Percentiles rank a stretch among this genome's conserved stretches.
These are phyloP conservation scores for Tetracladium marchalianum DNA, from an alignment of 495 filamentous ascomycete species.

Conservation along the genomic window DNA sequence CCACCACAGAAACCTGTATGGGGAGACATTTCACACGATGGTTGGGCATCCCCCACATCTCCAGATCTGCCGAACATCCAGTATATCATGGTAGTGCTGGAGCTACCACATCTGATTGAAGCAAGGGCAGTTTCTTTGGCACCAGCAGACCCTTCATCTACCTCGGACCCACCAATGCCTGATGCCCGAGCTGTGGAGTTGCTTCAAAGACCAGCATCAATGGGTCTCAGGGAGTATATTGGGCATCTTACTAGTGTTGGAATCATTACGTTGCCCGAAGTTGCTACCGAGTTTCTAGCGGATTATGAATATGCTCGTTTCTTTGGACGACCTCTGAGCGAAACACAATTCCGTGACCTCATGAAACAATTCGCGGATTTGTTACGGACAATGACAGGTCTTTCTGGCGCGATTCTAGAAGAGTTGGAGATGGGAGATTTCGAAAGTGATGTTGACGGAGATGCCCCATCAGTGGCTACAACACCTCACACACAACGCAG, in stretches of 20 bases:
- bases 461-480: constrained; percentile 31
- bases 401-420: constrained; percentile 34
- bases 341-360: constrained; percentile 63
- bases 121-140: constrained; percentile 82
- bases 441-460: constrained; percentile 34
- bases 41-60: constrained; percentile 75
- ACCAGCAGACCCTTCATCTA: constrained; percentile 45
- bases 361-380: constrained; percentile 86
- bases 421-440: constrained; percentile 26
- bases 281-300: constrained; percentile 53
- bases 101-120: constrained; percentile 87
- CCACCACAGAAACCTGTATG: constrained; percentile 32
- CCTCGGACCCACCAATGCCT: constrained; percentile 28
- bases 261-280: constrained; percentile 47
- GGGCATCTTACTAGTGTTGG: constrained; percentile 54
- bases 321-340: constrained; percentile 43
- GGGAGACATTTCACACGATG: constrained; percentile 74
- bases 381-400: constrained; percentile 60
- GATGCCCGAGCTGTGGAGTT: constrained; percentile 55
- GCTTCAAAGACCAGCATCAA: constrained; percentile 57
- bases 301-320: constrained; percentile 82
- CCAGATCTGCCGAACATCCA: constrained; percentile 68
- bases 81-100: constrained; percentile 70
- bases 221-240: constrained; percentile 78
- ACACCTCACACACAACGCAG: constrained; percentile 23